These are phyloP conservation scores for Selaginella tamariscina DNA, from an alignment of 75 land plant species.

Conservation along the genomic window DNA sequence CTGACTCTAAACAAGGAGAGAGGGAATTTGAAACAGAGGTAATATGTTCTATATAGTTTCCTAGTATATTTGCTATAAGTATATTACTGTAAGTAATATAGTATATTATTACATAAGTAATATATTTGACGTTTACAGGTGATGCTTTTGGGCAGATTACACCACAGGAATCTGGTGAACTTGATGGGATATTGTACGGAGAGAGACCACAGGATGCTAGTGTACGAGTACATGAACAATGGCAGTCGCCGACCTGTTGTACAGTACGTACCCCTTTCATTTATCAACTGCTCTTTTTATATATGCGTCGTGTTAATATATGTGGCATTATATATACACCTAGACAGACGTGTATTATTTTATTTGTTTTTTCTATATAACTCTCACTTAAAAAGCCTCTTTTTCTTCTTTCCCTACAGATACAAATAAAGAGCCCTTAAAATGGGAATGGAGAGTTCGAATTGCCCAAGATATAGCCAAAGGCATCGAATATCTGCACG, in stretches of 20 bases:
- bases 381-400: not conserved
- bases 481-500: conserved; percentile 95
- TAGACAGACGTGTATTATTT: not conserved
- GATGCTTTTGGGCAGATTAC: conserved; percentile 46
- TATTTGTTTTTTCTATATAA: not conserved
- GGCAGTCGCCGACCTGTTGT: conserved; percentile 57
- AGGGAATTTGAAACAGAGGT: conserved; percentile 89
- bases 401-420: conserved; percentile 27
- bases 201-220: conserved; percentile 45
- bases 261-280: not conserved
- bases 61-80: not conserved
- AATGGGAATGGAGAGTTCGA: conserved; percentile 66
- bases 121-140: conserved; percentile 22
- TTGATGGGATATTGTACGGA: conserved; percentile 61
- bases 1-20: conserved; percentile 81
- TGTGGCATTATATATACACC: not conserved
- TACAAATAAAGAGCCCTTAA: conserved; percentile 44
- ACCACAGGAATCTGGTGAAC: conserved; percentile 51
- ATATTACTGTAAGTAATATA: not conserved
- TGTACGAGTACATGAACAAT: conserved; percentile 56
- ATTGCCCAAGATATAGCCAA: conserved; percentile 86
- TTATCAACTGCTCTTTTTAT: not conserved
- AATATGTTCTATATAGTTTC: conserved; percentile 6
- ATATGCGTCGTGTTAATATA: not conserved
- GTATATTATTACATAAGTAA: not conserved